Base-by-base conservation (phyloP, 768 basidiomycete genomes). In the Leccinum rimulosum region DNA sequence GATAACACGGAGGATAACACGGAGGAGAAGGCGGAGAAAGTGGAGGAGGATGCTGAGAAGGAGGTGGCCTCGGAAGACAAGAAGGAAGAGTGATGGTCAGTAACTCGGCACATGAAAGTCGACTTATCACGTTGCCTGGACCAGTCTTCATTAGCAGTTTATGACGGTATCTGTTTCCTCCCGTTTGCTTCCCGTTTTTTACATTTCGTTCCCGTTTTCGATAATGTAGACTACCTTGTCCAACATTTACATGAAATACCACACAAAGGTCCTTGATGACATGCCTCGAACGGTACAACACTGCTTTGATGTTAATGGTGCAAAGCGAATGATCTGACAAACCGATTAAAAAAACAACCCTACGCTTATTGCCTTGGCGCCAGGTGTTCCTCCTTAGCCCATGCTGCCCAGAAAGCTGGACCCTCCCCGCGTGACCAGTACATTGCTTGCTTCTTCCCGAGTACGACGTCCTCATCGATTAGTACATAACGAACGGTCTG, bases 401-500 rank as follows among this genome's bases (percentile, higher is more conserved):
- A 91, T 19, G 87, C 84, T 54, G 85, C 82, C 85, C 88, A 91
- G 67, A 92, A 93, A 27, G 79, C 79, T 3, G 84, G 77, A 0
- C 77, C 84, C 56, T 90, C 84, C 2, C 84, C 84, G 62, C 82
- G 82, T 40, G 80, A 78, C 88, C 91, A 97, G 69, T 94, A 95
- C 62, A 84, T 75, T 1, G 92, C 85, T 6, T 82, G 74, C 15
- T 77, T 76, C 55, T 83, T 77, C 1, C 87, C 87, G 49, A 80
- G 82, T 8, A 90, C 91, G 4, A 87, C 86, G 12, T 80, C 82
- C 56, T 84, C 85, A 22, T 86, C 86, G 53, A 97, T 84, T 49
- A 95, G 83, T n/a, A 94, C 88, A 72, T 93, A 86, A 50, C 87
- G 82, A 33, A 93, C 83, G 55, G 87, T 82, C 89, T 94, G 62